Percentiles rank a stretch among this genome's conserved stretches.
Conservation (phyloP, 1,284 basidiomycete genomes). For the Puccinia coronata region DNA sequence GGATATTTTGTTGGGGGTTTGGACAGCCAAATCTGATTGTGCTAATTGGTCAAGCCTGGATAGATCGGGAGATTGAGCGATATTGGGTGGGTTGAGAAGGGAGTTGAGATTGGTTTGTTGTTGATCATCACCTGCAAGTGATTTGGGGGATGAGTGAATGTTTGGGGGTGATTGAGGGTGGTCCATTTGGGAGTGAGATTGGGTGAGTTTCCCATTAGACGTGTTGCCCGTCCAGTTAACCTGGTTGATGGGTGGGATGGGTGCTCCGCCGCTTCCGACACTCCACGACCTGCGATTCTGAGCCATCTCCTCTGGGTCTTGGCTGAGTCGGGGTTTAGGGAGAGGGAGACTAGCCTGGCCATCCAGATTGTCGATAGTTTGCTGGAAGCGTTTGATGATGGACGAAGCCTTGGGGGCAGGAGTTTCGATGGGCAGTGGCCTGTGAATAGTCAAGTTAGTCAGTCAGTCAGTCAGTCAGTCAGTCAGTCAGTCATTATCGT, state of each 20-base stretch:
- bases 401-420: constrained; percentile 46
- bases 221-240: background rate
- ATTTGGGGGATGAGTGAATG: background rate
- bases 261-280: constrained; percentile 39
- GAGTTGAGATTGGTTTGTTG: background rate
- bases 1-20: background rate
- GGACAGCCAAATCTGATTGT: constrained; percentile 20
- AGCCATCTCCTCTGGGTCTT: constrained; percentile 17
- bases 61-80: background rate
- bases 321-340: constrained; percentile 17
- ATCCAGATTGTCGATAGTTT: constrained; percentile 42
- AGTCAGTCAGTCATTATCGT: no score
- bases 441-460: background rate
- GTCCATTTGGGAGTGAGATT: no score
- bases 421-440: constrained; percentile 49
- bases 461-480: background rate
- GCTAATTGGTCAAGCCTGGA: background rate
- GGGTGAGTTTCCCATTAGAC: no score
- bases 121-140: background rate
- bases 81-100: background rate
- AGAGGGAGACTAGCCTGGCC: constrained; percentile 2
- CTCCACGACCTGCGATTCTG: constrained; percentile 31
- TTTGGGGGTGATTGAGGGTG: no score
- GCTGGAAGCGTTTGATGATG: constrained; percentile 43
- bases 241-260: constrained; percentile 1